These are phyloP conservation scores for Metschnikowia baotianmanensis DNA, from an alignment of 805 yeast genomes.

Conservation along the genomic window DNA sequence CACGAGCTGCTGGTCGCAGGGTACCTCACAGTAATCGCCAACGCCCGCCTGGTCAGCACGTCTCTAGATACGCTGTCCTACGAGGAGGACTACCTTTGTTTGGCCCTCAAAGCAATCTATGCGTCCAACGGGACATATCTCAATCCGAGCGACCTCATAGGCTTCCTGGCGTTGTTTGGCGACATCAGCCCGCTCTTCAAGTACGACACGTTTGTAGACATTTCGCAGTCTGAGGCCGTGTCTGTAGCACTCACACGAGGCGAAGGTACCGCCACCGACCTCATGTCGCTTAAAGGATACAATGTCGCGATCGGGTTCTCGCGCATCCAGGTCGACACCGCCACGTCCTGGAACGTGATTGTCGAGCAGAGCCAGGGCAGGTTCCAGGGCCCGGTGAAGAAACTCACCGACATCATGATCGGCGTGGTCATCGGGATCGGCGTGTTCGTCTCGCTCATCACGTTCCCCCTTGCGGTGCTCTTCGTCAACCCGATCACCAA, in stretches of 20 bases:
- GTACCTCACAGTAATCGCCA: conserved; percentile 57
- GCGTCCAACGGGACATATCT: conserved; percentile 29
- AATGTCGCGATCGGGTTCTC: conserved; percentile 37
- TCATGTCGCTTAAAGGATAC: conserved; percentile 22
- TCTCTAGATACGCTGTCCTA: conserved; percentile 21
- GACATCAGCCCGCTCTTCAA: conserved; percentile 21
- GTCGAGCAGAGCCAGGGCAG: conserved; percentile 60
- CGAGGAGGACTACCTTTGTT: conserved; percentile 27
- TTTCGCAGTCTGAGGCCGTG: conserved; percentile 28
- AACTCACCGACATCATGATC: conserved; percentile 63
- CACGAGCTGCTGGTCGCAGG: conserved; percentile 64
- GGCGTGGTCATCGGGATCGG: conserved; percentile 82
- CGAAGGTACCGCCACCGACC: conserved; percentile 31
- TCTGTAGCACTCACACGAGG: conserved; percentile 26
- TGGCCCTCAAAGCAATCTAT: conserved; percentile 36
- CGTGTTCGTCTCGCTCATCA: conserved; percentile 66
- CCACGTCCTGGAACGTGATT: conserved; percentile 64
- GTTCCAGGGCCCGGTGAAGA: conserved; percentile 62
- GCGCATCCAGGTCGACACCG: conserved; percentile 28
- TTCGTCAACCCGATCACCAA: conserved; percentile 81
- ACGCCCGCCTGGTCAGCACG: conserved; percentile 29
- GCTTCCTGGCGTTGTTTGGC: conserved; percentile 33
- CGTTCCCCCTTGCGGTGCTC: conserved; percentile 80
- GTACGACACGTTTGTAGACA: conserved; percentile 26
- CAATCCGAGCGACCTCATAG: conserved; percentile 44